These are phyloP conservation scores for Phytopythium mirpurense DNA, from an alignment of 352 stramenopile species.

Conservation along the genomic window DNA sequence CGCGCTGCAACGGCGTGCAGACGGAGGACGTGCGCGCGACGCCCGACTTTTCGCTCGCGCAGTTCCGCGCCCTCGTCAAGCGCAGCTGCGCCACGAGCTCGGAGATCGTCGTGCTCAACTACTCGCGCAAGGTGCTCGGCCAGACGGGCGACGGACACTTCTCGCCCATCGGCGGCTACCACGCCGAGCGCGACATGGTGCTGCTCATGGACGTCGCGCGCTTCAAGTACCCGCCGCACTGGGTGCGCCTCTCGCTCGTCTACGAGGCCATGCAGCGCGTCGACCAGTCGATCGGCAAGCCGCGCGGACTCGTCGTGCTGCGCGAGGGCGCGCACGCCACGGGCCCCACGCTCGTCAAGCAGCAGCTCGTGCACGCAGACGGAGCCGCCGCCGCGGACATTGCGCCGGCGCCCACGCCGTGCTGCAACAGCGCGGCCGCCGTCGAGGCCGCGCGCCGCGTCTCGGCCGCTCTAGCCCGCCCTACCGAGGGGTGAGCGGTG, in stretches of 20 bases:
- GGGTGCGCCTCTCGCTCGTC: conserved; percentile 53
- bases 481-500: too few species aligned
- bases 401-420: conserved; percentile 14
- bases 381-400: conserved; percentile 12
- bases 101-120: conserved; percentile 91
- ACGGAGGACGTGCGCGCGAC: conserved; percentile 25
- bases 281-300: conserved; percentile 37
- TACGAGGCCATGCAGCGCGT: conserved; percentile 49
- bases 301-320: conserved; percentile 32
- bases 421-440: conserved; percentile 22
- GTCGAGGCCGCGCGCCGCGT: conserved; percentile 23
- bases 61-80: conserved; percentile 67
- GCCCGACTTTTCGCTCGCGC: conserved; percentile 36
- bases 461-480: background rate
- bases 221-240: conserved; percentile 95
- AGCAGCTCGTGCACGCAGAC: conserved; percentile 37
- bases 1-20: conserved; percentile 42
- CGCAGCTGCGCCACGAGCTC: conserved; percentile 59
- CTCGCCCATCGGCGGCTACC: conserved; percentile 94
- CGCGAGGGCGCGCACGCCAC: conserved; percentile 30
- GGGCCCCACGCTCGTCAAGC: conserved; percentile 35
- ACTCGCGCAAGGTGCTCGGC: conserved; percentile 83
- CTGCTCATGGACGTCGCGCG: conserved; percentile 95
- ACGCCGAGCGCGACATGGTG: conserved; percentile 87
- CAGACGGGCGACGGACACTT: conserved; percentile 98